Evolutionary conservation across 257 asterid genomes (phyloP).

Genomic region (Scutellaria galericulata): DNA sequence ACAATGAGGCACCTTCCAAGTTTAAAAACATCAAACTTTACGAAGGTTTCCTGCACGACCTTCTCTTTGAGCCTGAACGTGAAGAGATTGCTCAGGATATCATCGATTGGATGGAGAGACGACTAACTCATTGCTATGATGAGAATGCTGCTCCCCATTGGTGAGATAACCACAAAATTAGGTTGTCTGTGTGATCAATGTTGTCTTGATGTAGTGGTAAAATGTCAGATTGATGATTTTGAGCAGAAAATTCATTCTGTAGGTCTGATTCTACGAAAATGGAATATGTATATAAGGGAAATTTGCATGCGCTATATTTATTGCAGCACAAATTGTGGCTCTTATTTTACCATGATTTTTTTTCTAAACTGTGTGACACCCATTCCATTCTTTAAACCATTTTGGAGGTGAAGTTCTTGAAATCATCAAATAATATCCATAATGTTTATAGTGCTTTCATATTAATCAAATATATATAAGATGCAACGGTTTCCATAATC

Average conservation of each 20-base stretch:
- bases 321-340: neutral
- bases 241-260: constrained; percentile 17
- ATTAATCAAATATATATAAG: too few relatives aligned
- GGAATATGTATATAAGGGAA: constrained; percentile 28
- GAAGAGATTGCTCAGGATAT: constrained; percentile 92
- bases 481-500: too few relatives aligned
- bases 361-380: too few relatives aligned
- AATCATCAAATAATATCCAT: too few relatives aligned
- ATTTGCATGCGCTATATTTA: constrained; percentile 19
- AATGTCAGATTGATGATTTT: constrained; percentile 20
- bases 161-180: constrained; percentile 25
- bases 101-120: constrained; percentile 90
- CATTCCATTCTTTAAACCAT: too few relatives aligned
- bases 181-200: constrained; percentile 8
- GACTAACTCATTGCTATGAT: constrained; percentile 37
- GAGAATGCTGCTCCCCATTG: constrained; percentile 37
- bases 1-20: constrained; percentile 80
- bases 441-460: too few relatives aligned
- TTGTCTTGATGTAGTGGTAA: constrained; percentile 3
- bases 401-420: too few relatives aligned
- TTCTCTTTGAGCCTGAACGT: constrained; percentile 92
- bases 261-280: constrained; percentile 11
- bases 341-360: too few relatives aligned
- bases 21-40: constrained; percentile 90
- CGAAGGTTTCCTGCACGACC: constrained; percentile 93